Evolutionary conservation across 805 yeast species (phyloP), one percentile per base, ranked within the genome.

Genomic region (Ogataea pini): DNA sequence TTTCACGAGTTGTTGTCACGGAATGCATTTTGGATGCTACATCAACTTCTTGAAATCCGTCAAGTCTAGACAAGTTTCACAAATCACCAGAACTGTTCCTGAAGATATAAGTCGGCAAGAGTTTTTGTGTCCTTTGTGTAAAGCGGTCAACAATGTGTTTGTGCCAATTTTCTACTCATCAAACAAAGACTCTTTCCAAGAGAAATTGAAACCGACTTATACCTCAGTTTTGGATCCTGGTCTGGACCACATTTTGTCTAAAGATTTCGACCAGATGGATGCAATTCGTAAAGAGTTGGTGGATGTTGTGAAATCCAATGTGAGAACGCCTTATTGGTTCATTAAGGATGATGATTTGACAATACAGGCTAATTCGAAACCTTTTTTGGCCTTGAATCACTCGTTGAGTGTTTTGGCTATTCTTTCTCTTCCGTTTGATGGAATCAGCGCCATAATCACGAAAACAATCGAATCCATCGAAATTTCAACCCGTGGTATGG

Each of bases 71-170:
- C 68, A 64, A 28, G 81, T 78, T 56, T 80, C 76, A 14, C 96
- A 89, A 60, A 80, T 90, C 28, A 87, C 96, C 0, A 75, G 96
- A 61, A 88, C 91, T 42, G 73, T 83, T 4, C 96, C 96, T 0
- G 96, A 86, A 54, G 82, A 86, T 52, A 68, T 75, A 10, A 82
- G 82, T 24, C 79, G 80, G 48, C 79, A 82, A 7, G 96, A 91
- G 59, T 85, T 88, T 55, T 69, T 88, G 20, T 92, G 99, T 61
- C 98, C 98, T 0, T 75, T 92, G 31, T 92, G 99, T 71, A 89
- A 89, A 51, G 85, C 96, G 0, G 72, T 92, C 38, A 86, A 86
- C 61, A 92, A 92, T 61, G 76, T 85, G 50, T 89, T 92, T 62
- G 69, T 92, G 36, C 99, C 98, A 0, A 72, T 86, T 1, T 62